Conservation (phyloP, 805 yeast species). For the Candida coleopterorum region DNA sequence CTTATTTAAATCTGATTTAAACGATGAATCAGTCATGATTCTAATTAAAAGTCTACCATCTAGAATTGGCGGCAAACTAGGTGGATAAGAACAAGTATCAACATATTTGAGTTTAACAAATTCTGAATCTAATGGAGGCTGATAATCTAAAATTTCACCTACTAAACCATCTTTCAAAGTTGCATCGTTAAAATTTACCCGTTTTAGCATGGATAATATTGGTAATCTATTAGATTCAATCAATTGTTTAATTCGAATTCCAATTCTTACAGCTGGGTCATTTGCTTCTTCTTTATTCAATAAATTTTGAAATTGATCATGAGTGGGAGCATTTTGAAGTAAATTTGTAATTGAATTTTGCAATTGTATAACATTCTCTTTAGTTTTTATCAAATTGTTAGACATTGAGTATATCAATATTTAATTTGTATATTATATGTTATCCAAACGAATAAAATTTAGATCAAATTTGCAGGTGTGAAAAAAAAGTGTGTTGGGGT, state of each 20-base stretch:
- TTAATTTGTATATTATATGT: too few relatives aligned
- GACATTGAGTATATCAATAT: too few relatives aligned
- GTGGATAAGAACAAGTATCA: constrained; percentile 20
- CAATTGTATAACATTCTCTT: too few relatives aligned
- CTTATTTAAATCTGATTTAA: constrained; percentile 16
- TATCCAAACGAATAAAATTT: too few relatives aligned
- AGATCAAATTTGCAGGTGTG: too few relatives aligned
- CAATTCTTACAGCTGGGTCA: constrained; percentile 14
- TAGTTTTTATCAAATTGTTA: too few relatives aligned
- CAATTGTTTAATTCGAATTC: constrained; percentile 30
- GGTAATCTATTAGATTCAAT: constrained; percentile 30
- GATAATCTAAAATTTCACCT: constrained; percentile 25
- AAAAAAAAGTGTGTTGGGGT: too few relatives aligned
- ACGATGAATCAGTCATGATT: constrained; percentile 33
- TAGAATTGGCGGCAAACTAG: constrained; percentile 26
- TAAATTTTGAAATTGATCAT: not conserved
- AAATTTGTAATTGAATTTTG: not conserved
- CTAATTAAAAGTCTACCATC: constrained; percentile 19
- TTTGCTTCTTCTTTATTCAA: not conserved
- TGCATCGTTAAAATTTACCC: constrained; percentile 30
- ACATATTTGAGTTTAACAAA: not conserved
- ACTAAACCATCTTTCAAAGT: constrained; percentile 25
- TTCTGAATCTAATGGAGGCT: constrained; percentile 11
- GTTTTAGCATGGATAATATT: constrained; percentile 23
- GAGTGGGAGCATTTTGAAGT: not conserved